These are phyloP conservation scores for Trichocomaceae sp. DNA, from an alignment of 2,329 filamentous ascomycete species.

Conservation along the genomic window DNA sequence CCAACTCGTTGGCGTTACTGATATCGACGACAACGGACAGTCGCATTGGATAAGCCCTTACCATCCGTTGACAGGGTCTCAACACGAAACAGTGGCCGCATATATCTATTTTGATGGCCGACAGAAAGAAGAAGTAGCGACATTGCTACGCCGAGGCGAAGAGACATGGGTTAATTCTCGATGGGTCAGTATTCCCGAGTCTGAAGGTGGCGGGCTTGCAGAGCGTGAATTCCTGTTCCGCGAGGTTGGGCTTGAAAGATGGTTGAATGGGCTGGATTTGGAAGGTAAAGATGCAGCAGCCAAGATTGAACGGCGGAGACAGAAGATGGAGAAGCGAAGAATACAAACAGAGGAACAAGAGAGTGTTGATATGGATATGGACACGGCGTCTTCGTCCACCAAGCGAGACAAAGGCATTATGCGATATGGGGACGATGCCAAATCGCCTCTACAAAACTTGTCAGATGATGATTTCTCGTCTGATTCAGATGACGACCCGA, in stretches of 20 bases:
- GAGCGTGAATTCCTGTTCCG: slow-evolving; percentile 96
- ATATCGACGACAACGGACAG: slow-evolving; percentile 46
- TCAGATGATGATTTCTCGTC: slow-evolving; percentile 65
- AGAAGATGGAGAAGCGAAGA: slow-evolving; percentile 74
- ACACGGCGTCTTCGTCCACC: slow-evolving; percentile 21
- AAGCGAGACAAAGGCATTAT: slow-evolving; percentile 53
- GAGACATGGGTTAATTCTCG: slow-evolving; percentile 99
- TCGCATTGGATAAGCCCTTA: slow-evolving; percentile 64
- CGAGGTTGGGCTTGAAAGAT: slow-evolving; percentile 90
- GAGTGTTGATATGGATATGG: slow-evolving; percentile 40
- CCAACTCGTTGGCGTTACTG: slow-evolving; percentile 67
- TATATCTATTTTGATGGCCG: slow-evolving; percentile 99
- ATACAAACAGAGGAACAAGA: slow-evolving; percentile 60
- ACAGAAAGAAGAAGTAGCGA: slow-evolving; percentile 93
- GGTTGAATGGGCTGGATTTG: slow-evolving; percentile 94
- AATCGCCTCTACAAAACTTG: slow-evolving; percentile 65
- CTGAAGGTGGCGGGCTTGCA: slow-evolving; percentile 86
- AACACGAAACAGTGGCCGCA: slow-evolving; percentile 94
- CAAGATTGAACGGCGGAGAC: slow-evolving; percentile 59
- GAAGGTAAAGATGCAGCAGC: slow-evolving; percentile 85
- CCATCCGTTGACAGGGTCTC: slow-evolving; percentile 82
- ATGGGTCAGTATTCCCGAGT: slow-evolving; percentile 90
- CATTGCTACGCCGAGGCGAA: slow-evolving; percentile 80
- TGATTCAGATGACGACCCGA: slow-evolving; percentile 75
- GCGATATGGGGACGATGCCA: slow-evolving; percentile 71